Evolutionary conservation across 2,329 filamentous ascomycete genomes (phyloP).

Genomic region (Xylariomycetidae sp.): DNA sequence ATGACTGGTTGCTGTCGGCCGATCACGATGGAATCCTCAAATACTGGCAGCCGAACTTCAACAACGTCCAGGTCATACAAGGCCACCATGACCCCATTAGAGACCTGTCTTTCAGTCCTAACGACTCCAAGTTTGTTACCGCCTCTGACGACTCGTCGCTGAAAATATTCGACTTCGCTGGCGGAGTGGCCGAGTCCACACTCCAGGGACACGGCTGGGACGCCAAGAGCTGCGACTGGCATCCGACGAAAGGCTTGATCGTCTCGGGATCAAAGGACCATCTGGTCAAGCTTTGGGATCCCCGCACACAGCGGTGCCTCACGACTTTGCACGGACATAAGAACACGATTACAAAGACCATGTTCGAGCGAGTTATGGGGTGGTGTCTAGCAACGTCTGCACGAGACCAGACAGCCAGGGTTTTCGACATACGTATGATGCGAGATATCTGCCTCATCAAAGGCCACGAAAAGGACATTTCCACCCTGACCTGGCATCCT

Average conservation of each 20-base stretch:
- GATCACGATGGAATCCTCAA: constrained; percentile 95
- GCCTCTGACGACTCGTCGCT: constrained; percentile 89
- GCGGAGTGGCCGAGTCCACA: constrained; percentile 73
- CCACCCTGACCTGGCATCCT: constrained; percentile 88
- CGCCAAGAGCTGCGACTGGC: constrained; percentile 95
- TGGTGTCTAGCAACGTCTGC: constrained; percentile 86
- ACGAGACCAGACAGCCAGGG: constrained; percentile 83
- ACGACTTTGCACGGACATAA: constrained; percentile 96
- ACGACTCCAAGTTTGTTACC: constrained; percentile 92
- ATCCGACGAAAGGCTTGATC: constrained; percentile 86
- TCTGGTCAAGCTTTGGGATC: constrained; percentile 96
- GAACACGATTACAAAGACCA: constrained; percentile 88
- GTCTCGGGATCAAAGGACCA: constrained; percentile 98
- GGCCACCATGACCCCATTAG: constrained; percentile 86
- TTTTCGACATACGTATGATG: constrained; percentile 98
- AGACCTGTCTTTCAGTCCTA: constrained; percentile 88
- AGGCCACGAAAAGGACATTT: constrained; percentile 94
- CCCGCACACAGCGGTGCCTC: constrained; percentile 80
- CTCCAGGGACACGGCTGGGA: constrained; percentile 97
- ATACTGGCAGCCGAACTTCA: constrained; percentile 99
- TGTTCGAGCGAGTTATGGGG: constrained; percentile 81
- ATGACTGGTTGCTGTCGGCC: constrained; percentile 94
- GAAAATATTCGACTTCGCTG: constrained; percentile 95
- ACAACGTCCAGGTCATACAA: constrained; percentile 92
- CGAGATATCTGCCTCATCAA: constrained; percentile 89